Conservation (phyloP, 2,329 filamentous ascomycete genomes). For the Blastomyces parvus region DNA sequence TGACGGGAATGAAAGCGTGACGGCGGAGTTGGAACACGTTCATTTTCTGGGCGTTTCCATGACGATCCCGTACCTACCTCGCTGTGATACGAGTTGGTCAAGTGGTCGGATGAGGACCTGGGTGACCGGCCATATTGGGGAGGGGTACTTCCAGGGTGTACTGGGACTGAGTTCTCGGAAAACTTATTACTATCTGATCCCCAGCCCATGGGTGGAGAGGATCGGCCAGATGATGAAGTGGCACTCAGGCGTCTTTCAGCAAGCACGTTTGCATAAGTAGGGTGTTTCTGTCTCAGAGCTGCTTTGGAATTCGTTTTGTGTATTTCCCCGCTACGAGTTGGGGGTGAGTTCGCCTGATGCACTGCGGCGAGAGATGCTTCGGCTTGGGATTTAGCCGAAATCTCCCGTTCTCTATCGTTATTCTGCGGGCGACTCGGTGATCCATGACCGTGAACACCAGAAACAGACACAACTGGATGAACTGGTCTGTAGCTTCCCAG, state of each 20-base stretch:
- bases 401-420: constrained; percentile 17
- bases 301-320: constrained; percentile 9
- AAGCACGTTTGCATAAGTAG: constrained; percentile 29
- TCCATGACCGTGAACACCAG: constrained; percentile 24
- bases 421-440: constrained; percentile 21
- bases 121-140: constrained; percentile 1
- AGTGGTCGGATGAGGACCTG: constrained; percentile 15
- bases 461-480: constrained; percentile 18
- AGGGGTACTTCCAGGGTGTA: not conserved
- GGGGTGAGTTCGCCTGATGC: constrained; percentile 29
- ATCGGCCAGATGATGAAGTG: not conserved
- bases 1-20: constrained; percentile 22
- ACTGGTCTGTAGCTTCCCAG: constrained; percentile 21
- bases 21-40: constrained; percentile 21
- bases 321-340: constrained; percentile 17
- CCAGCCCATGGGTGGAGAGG: not conserved
- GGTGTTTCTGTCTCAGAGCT: constrained; percentile 22
- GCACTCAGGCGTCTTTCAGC: constrained; percentile 1
- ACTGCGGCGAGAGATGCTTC: constrained; percentile 32
- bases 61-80: constrained; percentile 22
- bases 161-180: not conserved
- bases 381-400: constrained; percentile 28
- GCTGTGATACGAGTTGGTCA: constrained; percentile 26
- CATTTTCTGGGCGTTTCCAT: constrained; percentile 17
- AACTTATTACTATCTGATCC: not conserved